Base-by-base conservation (phyloP, 371 early-diverging fungal species). In the Mortierella sp. region DNA sequence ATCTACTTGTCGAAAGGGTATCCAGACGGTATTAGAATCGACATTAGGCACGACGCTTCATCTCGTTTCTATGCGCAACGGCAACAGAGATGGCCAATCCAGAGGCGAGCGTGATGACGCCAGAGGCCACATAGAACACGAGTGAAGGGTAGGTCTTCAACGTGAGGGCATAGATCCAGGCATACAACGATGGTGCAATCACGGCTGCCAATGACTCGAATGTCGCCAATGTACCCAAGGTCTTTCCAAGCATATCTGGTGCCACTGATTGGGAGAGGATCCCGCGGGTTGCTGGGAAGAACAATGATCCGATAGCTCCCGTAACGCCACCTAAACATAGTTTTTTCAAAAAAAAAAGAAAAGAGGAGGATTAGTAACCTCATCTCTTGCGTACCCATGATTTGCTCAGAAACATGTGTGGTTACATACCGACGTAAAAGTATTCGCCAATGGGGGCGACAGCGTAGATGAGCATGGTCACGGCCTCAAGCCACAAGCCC, bases 181-280 rank as follows among this genome's bases (percentile, higher is more conserved):
- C 68, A 65, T 74, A 77, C 5, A 75, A 14, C 18, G 71, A 68
- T 12, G 83, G 83, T 7, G 72, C 75, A 21, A 83, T 21, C 4
- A 70, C 72, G 1, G 72, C 54, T 0, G 83, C 58, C 49, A 80
- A 16, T n/a, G 83, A 79, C 56, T 80, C 83, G 41, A 83, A 83
- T 41, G 71, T 80, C 32, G 80, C 83, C 49, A 80, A 21, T 12
- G 83, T 83, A 2, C 83, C 80, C 54, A 83, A 54, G 18, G 75
- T 68, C 21, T 56, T 35, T 27, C 80, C 83, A 12, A 75, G 48
- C 32, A 76, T 18, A 41, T 77, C 83, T 5, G 83, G 75, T 10
- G 83, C 70, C 1, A 83, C 80, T 8, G 80, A 70, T 2, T 68
- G 76, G 21, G 80, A 80, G 27, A 83, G 56, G 29, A 83, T 75